A percentile compares a stretch with the other conserved stretches of the same genome.
Conservation (phyloP, 345 rosid species). For the Adansonia digitata region DNA sequence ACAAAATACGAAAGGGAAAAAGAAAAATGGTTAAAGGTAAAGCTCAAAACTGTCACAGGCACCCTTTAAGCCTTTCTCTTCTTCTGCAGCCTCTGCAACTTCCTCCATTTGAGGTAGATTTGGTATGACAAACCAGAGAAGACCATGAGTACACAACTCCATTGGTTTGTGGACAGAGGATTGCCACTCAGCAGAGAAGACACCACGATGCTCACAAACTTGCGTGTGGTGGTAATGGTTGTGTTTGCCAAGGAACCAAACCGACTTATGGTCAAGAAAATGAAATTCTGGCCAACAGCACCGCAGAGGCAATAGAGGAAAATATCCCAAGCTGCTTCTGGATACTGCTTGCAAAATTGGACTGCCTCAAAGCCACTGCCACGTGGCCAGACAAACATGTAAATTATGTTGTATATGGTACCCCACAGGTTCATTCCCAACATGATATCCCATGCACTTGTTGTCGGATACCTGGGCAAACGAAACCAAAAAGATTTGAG, state of each 20-base stretch:
- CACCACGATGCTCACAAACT: conserved; percentile 87
- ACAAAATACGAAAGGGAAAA: conserved; percentile 8
- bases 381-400: too few species aligned
- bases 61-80: conserved; percentile 55
- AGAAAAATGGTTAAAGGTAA: conserved; percentile 2
- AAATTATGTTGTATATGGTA: conserved; percentile 74
- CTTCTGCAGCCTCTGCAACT: conserved; percentile 64
- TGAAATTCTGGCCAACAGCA: conserved; percentile 93
- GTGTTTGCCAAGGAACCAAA: too few species aligned
- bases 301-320: conserved; percentile 97
- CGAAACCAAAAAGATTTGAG: neutral
- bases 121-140: conserved; percentile 88
- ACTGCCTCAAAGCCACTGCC: conserved; percentile 67
- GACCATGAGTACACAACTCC: conserved; percentile 90
- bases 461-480: conserved; percentile 61
- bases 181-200: conserved; percentile 84
- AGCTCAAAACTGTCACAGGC: conserved; percentile 8
- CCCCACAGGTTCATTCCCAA: conserved; percentile 96
- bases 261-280: too few species aligned
- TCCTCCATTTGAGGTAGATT: conserved; percentile 86
- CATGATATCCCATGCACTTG: conserved; percentile 93
- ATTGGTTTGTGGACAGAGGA: conserved; percentile 74
- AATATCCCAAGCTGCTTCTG: conserved; percentile 85
- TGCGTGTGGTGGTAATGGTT: conserved; percentile 86
- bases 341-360: conserved; percentile 72